phyloP scores from a whole-genome alignment of 352 stramenopile genomes.

The Phytophthora capsici region DNA sequence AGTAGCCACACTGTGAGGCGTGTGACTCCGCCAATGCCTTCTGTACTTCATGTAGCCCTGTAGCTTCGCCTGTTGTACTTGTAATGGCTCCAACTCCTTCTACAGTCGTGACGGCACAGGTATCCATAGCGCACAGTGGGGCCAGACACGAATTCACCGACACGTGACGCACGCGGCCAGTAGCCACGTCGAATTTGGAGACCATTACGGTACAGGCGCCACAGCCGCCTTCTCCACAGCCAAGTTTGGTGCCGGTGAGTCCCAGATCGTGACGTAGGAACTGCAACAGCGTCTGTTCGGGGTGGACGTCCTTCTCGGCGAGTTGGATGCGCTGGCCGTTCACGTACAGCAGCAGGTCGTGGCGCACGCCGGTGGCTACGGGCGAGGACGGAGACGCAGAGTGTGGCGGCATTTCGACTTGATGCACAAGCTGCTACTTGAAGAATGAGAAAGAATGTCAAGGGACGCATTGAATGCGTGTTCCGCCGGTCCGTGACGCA shows the following conservation, averaged over 20 bases:
- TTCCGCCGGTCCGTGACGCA: background rate
- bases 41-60: slow-evolving; percentile 85
- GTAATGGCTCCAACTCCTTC: slow-evolving; percentile 73
- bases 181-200: slow-evolving; percentile 61
- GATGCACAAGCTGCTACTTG: slow-evolving; percentile 6
- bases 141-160: slow-evolving; percentile 91
- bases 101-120: slow-evolving; percentile 87
- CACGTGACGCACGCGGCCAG: slow-evolving; percentile 59
- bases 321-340: slow-evolving; percentile 69
- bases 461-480: slow-evolving; percentile 16
- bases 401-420: slow-evolving; percentile 21
- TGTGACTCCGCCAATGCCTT: slow-evolving; percentile 89
- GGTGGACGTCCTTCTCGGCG: slow-evolving; percentile 56
- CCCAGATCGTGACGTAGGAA: slow-evolving; percentile 77
- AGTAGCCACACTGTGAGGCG: slow-evolving; percentile 95
- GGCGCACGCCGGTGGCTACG: slow-evolving; percentile 35
- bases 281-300: slow-evolving; percentile 84
- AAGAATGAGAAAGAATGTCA: slow-evolving; percentile 12
- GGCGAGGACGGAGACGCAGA: slow-evolving; percentile 6
- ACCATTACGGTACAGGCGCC: slow-evolving; percentile 97
- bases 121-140: slow-evolving; percentile 83
- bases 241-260: slow-evolving; percentile 88
- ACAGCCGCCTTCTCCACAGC: slow-evolving; percentile 96
- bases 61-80: slow-evolving; percentile 31
- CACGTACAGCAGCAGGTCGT: slow-evolving; percentile 75